Evolutionary conservation across 345 rosid genomes (phyloP), one percentile per base, ranked within the genome.

Genomic region (Salix koriyanagi): DNA sequence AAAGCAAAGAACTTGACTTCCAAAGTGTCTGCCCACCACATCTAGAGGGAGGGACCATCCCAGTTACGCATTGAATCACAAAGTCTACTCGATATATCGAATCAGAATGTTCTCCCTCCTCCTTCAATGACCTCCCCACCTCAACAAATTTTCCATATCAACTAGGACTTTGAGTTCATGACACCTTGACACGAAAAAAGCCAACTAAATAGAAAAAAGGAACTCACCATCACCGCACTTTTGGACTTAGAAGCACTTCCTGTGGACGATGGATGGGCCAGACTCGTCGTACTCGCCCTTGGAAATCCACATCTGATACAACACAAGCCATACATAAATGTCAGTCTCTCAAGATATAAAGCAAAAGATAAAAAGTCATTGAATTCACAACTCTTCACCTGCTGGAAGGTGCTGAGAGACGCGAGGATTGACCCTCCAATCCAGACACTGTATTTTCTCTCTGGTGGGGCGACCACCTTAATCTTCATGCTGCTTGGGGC

Each of bases 371-470:
- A 8, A 28, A 7, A 46, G 19, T 21, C 2, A 39, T 6, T 39
- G 30, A 36, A 64, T 18, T 13, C 36, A 79, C 12, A 28, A 62
- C 9, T 30, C 44, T 2, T 41, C 25, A 88, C 91, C 91, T 88
- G 91, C 83, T 88, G 91, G 85, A 88, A 88, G 80, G 91, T 88
- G 82, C 91, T 88, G 75, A 88, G 89, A 32, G 94, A 90, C 65
- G 94, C 94, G 69, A 90, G 90, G 87, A 90, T 90, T 5, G 91
- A 88, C 60, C 92, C 92, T 79, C 92, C 92, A 25, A 89, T 89
- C 92, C 92, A 89, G 81, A 89, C 92, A 84, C 89, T 86, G 79
- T 88, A 88, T 65, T 88, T 88, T 64, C 91, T 86, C 86, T 88
- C 91, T 0, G 91, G 91, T 19, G 91, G 91, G 19, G 91, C 91